These are phyloP conservation scores for Podila epigama DNA, from an alignment of 192 early-diverging fungal species.

Conservation along the genomic window DNA sequence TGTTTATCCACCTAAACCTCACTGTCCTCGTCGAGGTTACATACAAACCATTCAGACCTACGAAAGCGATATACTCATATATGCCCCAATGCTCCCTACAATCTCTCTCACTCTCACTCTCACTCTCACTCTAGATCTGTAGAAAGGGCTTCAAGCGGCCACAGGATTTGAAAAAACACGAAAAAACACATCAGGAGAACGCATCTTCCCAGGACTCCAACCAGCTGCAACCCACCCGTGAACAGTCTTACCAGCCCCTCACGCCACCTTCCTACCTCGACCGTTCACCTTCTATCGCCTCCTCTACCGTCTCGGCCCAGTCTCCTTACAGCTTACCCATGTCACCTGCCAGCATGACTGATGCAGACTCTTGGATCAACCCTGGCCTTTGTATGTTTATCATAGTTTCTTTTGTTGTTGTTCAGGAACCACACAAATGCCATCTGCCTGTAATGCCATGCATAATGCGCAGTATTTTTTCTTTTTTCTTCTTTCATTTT, in stretches of 20 bases:
- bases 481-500: not conserved
- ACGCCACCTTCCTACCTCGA: slow-evolving; percentile 33
- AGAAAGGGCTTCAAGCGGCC: slow-evolving; percentile 90
- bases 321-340: slow-evolving; percentile 37
- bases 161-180: slow-evolving; percentile 96
- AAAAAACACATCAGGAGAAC: slow-evolving; percentile 71
- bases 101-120: not conserved
- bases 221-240: slow-evolving; percentile 12
- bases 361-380: slow-evolving; percentile 35
- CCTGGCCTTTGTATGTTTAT: slow-evolving; percentile 35
- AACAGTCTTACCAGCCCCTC: slow-evolving; percentile 30
- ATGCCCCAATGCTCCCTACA: slow-evolving; percentile 19
- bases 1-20: not conserved
- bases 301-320: slow-evolving; percentile 29
- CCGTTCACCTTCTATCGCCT: slow-evolving; percentile 39
- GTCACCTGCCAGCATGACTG: slow-evolving; percentile 40
- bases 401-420: not conserved
- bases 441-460: too few species aligned
- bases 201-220: not conserved
- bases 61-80: too few species aligned
- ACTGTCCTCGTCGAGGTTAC: too few species aligned
- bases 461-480: slow-evolving; percentile 2
- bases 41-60: too few species aligned
- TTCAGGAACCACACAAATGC: not conserved
- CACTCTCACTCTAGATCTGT: slow-evolving; percentile 69